phyloP scores from a whole-genome alignment of 768 basidiomycete genomes.

The Suillus fuscotomentosus region DNA sequence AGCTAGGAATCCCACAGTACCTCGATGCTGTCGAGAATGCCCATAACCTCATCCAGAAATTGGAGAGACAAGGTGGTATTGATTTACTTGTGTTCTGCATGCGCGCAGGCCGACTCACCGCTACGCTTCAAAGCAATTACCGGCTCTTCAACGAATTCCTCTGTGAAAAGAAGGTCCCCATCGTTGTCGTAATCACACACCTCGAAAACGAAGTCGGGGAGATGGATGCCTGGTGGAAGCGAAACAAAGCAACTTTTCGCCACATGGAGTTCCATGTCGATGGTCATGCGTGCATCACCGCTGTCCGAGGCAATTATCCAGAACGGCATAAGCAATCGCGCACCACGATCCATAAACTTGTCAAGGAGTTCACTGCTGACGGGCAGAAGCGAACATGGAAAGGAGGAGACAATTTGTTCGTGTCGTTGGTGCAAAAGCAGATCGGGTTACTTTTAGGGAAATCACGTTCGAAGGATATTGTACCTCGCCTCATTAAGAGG shows the following conservation, averaged over 20 bases:
- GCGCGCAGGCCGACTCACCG: slow-evolving; percentile 35
- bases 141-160: slow-evolving; percentile 36
- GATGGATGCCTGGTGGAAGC: slow-evolving; percentile 39
- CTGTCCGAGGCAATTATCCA: slow-evolving; percentile 18
- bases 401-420: slow-evolving; percentile 11
- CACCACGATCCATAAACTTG: slow-evolving; percentile 17
- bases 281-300: slow-evolving; percentile 42
- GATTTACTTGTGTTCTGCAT: slow-evolving; percentile 39
- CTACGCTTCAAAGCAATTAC: slow-evolving; percentile 37
- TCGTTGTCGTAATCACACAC: slow-evolving; percentile 36
- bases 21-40: slow-evolving; percentile 27
- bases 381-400: slow-evolving; percentile 23
- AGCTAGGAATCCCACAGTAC: slow-evolving; percentile 22
- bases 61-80: slow-evolving; percentile 33
- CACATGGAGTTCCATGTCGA: slow-evolving; percentile 28
- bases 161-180: slow-evolving; percentile 37
- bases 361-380: slow-evolving; percentile 22
- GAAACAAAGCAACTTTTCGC: slow-evolving; percentile 29
- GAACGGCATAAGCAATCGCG: slow-evolving; percentile 27
- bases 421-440: slow-evolving; percentile 6
- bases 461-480: slow-evolving; percentile 17
- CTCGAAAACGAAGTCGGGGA: slow-evolving; percentile 32
- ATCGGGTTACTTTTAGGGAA: slow-evolving; percentile 18
- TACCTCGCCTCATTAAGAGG: slow-evolving; percentile 24
- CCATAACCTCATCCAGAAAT: slow-evolving; percentile 29